A percentile compares a stretch with the other conserved stretches of the same genome.
These are phyloP conservation scores for Tylopilus plumbeoviolaceoides DNA, from an alignment of 768 basidiomycete species.

Conservation along the genomic window DNA sequence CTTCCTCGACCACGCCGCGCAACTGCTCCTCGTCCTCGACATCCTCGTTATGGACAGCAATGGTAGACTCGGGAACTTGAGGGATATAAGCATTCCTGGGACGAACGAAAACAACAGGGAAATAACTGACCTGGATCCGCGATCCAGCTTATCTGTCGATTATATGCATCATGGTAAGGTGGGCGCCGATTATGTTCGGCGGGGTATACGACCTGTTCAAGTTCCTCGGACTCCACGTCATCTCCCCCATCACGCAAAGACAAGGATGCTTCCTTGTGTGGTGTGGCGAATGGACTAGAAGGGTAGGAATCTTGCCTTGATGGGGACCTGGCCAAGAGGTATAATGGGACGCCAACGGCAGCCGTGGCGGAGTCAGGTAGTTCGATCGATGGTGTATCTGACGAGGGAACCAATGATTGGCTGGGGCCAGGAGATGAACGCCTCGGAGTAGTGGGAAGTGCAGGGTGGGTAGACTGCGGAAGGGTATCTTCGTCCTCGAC, in stretches of 20 bases:
- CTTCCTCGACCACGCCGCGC: slow-evolving; percentile 35
- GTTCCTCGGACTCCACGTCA: slow-evolving; percentile 33
- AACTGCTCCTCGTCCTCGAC: slow-evolving; percentile 42
- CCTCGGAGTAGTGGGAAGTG: slow-evolving; percentile 41
- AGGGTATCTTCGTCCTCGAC: slow-evolving; percentile 63
- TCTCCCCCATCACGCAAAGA: slow-evolving; percentile 55
- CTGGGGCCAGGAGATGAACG: slow-evolving; percentile 29
- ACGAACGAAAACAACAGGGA: neutral
- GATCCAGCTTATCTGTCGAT: slow-evolving; percentile 73
- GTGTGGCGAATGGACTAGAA: slow-evolving; percentile 69
- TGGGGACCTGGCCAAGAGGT: slow-evolving; percentile 39
- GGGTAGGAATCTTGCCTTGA: slow-evolving; percentile 59
- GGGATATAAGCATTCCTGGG: slow-evolving; percentile 8
- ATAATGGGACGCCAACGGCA: slow-evolving; percentile 48
- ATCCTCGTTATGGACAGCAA: slow-evolving; percentile 55
- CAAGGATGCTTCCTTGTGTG: slow-evolving; percentile 56
- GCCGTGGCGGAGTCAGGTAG: slow-evolving; percentile 43
- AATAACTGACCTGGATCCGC: slow-evolving; percentile 59
- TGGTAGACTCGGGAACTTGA: slow-evolving; percentile 58
- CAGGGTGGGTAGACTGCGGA: slow-evolving; percentile 35
- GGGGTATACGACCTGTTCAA: slow-evolving; percentile 60
- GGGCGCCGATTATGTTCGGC: slow-evolving; percentile 52
- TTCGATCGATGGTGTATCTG: slow-evolving; percentile 47
- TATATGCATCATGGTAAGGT: slow-evolving; percentile 44
- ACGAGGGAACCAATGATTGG: slow-evolving; percentile 44